phyloP scores from a whole-genome alignment of 2,329 filamentous ascomycete genomes.

The Aschersonia sp. region DNA sequence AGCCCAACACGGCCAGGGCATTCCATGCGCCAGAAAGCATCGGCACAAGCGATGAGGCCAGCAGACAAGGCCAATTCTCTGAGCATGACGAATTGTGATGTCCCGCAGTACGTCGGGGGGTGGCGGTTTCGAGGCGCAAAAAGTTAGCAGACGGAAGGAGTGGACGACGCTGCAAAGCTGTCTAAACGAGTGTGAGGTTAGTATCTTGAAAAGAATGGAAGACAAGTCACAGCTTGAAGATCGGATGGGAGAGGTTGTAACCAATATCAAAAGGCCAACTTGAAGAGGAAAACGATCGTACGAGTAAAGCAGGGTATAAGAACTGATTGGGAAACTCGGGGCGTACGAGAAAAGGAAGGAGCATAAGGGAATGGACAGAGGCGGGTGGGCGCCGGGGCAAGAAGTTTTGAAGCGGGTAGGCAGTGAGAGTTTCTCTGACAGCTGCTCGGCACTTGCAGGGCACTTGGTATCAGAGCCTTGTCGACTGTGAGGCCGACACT shows the following conservation, averaged over 20 bases:
- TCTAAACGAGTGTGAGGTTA: background rate
- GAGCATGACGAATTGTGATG: constrained; percentile 14
- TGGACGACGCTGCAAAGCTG: constrained; percentile 12
- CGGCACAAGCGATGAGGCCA: constrained; percentile 22
- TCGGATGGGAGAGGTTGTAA: background rate
- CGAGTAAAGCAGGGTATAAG: background rate
- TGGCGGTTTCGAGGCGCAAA: background rate
- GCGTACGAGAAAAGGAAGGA: background rate
- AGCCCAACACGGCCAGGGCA: constrained; percentile 58
- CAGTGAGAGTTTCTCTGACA: background rate
- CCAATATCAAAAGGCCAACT: too few relatives aligned
- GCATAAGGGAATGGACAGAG: background rate
- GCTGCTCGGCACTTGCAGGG: background rate
- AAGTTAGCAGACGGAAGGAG: constrained; percentile 11
- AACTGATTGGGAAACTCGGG: background rate
- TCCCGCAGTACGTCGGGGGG: background rate
- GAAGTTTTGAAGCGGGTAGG: background rate
- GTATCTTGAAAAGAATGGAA: background rate
- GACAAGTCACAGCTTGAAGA: background rate
- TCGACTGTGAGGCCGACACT: too few relatives aligned
- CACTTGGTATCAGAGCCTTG: too few relatives aligned
- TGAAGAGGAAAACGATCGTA: background rate
- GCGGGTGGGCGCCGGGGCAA: background rate
- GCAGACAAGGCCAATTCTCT: constrained; percentile 18
- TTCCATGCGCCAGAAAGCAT: constrained; percentile 83